Percentiles rank a stretch among this genome's conserved stretches.
Conservation (phyloP, 75 land plant genomes). For the Adiantum capillusveneris region DNA sequence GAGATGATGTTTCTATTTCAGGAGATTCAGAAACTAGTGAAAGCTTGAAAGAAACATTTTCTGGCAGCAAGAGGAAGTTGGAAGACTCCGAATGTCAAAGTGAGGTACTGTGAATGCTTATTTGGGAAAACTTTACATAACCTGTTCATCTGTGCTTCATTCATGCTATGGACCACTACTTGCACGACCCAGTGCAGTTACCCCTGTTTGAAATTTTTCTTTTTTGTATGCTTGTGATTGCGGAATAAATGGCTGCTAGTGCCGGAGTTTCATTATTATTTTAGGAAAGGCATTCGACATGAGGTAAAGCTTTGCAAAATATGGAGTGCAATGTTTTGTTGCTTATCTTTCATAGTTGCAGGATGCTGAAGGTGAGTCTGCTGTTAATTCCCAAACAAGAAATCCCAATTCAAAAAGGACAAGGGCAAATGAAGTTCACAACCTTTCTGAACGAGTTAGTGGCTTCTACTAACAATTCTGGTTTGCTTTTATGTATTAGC, state of each 20-base stretch:
- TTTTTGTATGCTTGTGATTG: no score
- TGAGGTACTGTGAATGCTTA: no score
- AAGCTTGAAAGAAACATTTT: neutral
- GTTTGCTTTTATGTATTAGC: no score
- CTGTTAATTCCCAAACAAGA: neutral
- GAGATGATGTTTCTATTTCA: neutral
- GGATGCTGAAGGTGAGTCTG: constrained; percentile 5
- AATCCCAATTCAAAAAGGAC: neutral
- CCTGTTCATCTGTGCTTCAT: no score
- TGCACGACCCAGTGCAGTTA: no score
- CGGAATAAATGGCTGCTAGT: no score
- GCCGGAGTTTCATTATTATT: no score
- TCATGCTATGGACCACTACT: no score
- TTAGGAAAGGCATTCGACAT: no score
- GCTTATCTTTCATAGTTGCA: neutral
- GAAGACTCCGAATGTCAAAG: constrained; percentile 4
- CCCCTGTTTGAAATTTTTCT: no score
- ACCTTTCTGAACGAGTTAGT: constrained; percentile 2
- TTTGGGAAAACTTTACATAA: no score
- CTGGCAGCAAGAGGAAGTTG: neutral
- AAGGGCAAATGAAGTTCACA: constrained; percentile 4
- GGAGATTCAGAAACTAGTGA: neutral
- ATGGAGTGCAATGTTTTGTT: neutral
- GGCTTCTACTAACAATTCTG: neutral
- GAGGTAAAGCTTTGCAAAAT: neutral